phyloP scores from a whole-genome alignment of 1,284 basidiomycete species.

The Pseudozyma hubeiensis region DNA sequence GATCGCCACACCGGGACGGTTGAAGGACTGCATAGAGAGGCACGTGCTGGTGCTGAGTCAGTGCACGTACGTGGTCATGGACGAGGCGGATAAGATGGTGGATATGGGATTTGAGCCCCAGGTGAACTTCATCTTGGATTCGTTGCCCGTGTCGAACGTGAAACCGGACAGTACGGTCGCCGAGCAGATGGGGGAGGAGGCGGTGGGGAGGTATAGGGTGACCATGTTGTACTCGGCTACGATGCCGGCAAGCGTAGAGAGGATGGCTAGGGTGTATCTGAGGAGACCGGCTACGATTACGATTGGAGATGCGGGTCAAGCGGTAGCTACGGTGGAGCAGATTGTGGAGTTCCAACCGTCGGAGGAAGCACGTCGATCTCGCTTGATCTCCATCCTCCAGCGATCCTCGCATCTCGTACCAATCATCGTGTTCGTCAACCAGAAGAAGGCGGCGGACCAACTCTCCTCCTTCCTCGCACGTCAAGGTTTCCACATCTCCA shows the following conservation, averaged over 20 bases:
- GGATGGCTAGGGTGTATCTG: constrained; percentile 92
- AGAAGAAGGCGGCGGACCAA: constrained; percentile 98
- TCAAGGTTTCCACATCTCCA: constrained; percentile 85
- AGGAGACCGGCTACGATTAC: constrained; percentile 92
- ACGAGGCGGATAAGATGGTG: constrained; percentile 99
- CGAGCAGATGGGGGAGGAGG: constrained; percentile 60
- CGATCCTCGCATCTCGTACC: constrained; percentile 80
- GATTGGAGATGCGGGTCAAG: constrained; percentile 95
- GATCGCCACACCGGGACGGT: constrained; percentile 95
- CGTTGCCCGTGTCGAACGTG: constrained; percentile 85
- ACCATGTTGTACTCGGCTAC: constrained; percentile 93
- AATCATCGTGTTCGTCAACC: constrained; percentile 99
- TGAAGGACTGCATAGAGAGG: constrained; percentile 96
- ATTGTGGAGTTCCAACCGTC: constrained; percentile 90
- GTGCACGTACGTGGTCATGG: constrained; percentile 98
- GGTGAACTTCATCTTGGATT: constrained; percentile 92
- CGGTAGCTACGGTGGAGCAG: constrained; percentile 97
- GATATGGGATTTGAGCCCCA: constrained; percentile 95
- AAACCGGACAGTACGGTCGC: constrained; percentile 76
- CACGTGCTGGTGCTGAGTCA: constrained; percentile 94
- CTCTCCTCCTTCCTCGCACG: constrained; percentile 90
- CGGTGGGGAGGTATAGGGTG: constrained; percentile 53
- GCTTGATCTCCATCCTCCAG: constrained; percentile 89
- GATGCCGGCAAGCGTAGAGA: constrained; percentile 95
- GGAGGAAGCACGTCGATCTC: constrained; percentile 94